Base-by-base conservation (phyloP, 345 rosid genomes). In the Acer saccharum region DNA sequence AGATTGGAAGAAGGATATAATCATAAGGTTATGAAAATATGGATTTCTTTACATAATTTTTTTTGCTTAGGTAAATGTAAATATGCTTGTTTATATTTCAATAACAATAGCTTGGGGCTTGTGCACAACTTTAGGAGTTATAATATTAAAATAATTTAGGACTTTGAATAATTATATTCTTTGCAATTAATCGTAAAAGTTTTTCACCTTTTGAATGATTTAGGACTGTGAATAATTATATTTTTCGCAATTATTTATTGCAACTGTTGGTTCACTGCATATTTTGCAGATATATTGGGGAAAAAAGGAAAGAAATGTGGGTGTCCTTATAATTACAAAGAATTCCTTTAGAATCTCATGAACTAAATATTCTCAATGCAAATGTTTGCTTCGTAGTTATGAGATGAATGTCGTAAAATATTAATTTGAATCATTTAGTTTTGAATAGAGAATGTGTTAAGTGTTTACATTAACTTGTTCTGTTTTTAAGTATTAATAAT, bases 181-280 rank as follows among this genome's bases (percentile, higher is more conserved):
- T 43, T 6, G 25, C 46, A 2, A 32, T 73, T 20, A 41, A 20
- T 44, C 41, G 29, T 39, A 39, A 63, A 25, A 48, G 32, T 29
- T 29, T 29, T 29, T 29, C 0, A 4, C 32, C 0, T 29, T 29
- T 29, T 2, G 32, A 58, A 32, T 72, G 8, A 10, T 71, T 44
- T 44, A 14, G 75, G 17, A 72, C 75, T 16, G 32, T 25, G 77
- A 27, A 46, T 44, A 11, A 73, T 25, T 44, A 25, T 27, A 74
- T 44, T 63, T 48, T 58, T 43, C 7, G 27, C 48, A 3, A n/a
- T 73, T 21, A 41, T 35, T 35, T 64, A 14, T 52, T 6, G n/a
- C 7, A 7, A 35, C 6, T 0, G 46, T 29, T 3, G 41, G 67
- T 7, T 14, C 41, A 61, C 20, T 41, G 16, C 21, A 61, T 60